These are phyloP conservation scores for Taxillus chinensis DNA, from an alignment of 164 flowering plant species.

Conservation along the genomic window DNA sequence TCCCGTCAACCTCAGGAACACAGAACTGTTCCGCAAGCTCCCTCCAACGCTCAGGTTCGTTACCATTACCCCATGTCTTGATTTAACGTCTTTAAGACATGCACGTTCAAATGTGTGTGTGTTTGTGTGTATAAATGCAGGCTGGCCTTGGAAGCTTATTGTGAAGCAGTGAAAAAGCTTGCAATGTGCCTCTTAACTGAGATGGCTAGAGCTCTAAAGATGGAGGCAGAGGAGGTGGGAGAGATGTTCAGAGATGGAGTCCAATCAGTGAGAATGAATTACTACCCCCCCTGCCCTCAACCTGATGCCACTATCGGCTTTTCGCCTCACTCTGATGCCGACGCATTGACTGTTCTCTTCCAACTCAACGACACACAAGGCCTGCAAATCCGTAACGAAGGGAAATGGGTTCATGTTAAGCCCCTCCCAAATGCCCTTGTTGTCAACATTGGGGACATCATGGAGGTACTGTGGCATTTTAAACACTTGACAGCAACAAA, in stretches of 20 bases:
- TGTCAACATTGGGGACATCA: slow-evolving; percentile 84
- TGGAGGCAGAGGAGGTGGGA: slow-evolving; percentile 38
- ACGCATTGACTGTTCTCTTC: slow-evolving; percentile 82
- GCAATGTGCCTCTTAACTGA: too few relatives aligned
- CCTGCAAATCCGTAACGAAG: slow-evolving; percentile 70
- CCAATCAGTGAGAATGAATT: slow-evolving; percentile 90
- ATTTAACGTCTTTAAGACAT: too few relatives aligned
- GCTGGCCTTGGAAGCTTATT: slow-evolving; percentile 57
- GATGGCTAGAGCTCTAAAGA: slow-evolving; percentile 45
- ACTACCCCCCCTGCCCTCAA: slow-evolving; percentile 85
- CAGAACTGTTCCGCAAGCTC: slow-evolving; percentile 13
- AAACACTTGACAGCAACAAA: not conserved
- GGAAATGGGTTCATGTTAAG: slow-evolving; percentile 61
- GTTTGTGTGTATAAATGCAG: slow-evolving; percentile 21
- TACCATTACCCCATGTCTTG: too few relatives aligned
- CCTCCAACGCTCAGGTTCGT: slow-evolving; percentile 29
- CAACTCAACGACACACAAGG: slow-evolving; percentile 60
- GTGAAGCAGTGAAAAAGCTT: slow-evolving; percentile 44
- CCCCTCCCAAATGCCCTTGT: slow-evolving; percentile 69
- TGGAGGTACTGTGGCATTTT: slow-evolving; percentile 42
- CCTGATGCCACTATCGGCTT: slow-evolving; percentile 85
- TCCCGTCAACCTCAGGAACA: slow-evolving; percentile 38
- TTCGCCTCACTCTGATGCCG: slow-evolving; percentile 94
- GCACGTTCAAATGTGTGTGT: too few relatives aligned
- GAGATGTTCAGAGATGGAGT: slow-evolving; percentile 74